These are phyloP conservation scores for Cenchrus fungigraminus DNA, from an alignment of 176 grass and related monocot genomes.

Conservation along the genomic window DNA sequence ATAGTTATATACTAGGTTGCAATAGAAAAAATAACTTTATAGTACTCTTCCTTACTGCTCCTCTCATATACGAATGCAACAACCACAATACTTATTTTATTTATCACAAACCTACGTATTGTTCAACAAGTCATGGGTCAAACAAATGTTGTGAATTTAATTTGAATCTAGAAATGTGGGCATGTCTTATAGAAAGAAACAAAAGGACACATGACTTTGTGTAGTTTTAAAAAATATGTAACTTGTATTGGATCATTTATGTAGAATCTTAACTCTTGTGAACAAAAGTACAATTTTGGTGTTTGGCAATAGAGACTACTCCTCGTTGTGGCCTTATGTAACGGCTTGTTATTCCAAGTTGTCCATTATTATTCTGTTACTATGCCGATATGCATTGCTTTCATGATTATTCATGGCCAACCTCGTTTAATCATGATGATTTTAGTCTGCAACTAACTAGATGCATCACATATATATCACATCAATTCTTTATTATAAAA, in stretches of 20 bases:
- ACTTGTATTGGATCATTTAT: neutral
- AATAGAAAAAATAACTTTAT: neutral
- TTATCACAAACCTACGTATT: neutral
- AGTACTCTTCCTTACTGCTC: neutral
- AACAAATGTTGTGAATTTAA: neutral
- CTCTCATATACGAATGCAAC: neutral
- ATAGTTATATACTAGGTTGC: neutral
- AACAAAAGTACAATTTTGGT: neutral
- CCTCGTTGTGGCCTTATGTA: neutral
- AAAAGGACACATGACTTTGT: neutral
- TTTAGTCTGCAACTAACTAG: neutral
- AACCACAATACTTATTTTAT: neutral
- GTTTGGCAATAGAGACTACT: neutral
- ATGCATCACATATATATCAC: neutral
- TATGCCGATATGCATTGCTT: neutral
- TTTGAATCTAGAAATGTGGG: neutral
- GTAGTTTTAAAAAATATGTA: neutral
- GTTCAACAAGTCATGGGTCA: no score
- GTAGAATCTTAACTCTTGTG: neutral
- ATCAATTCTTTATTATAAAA: neutral
- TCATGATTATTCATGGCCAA: neutral
- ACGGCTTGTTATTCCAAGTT: neutral
- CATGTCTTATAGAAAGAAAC: neutral
- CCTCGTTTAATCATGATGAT: neutral
- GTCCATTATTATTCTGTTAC: neutral